Conservation (phyloP, 208 protist species). For the Wallacemonas rigidus region DNA sequence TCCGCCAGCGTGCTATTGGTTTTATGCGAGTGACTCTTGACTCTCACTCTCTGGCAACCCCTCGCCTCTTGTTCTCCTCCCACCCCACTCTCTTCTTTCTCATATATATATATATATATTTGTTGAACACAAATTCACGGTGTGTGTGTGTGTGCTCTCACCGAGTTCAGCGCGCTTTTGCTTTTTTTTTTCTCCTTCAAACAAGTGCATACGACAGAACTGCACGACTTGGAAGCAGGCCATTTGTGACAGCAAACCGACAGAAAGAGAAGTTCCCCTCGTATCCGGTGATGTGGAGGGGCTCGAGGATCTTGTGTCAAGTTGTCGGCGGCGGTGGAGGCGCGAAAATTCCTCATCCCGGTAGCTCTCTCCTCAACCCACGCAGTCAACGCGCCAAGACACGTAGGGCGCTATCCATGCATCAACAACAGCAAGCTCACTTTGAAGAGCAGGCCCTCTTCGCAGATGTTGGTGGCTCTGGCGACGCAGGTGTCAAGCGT, state of each 20-base stretch:
- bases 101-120: not conserved
- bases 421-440: constrained; percentile 28
- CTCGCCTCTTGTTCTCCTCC: not conserved
- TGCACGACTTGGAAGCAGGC: not conserved
- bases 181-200: constrained; percentile 14
- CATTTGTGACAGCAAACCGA: not conserved
- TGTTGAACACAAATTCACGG: no score
- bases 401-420: constrained; percentile 36
- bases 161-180: no score
- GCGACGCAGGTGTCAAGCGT: constrained; percentile 7
- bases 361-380: constrained; percentile 74
- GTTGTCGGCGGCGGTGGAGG: not conserved
- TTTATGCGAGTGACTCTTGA: no score
- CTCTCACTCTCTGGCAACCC: no score
- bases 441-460: constrained; percentile 70
- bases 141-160: no score
- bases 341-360: constrained; percentile 35
- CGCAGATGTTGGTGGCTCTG: constrained; percentile 46
- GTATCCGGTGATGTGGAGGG: constrained; percentile 18
- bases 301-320: constrained; percentile 11
- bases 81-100: constrained; percentile 6
- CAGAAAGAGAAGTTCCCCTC: not conserved
- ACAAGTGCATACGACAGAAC: no score
- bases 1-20: no score
- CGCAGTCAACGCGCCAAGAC: constrained; percentile 61